phyloP scores from a whole-genome alignment of 225 moss, liverwort and hornwort species.

The Bryoerythrophyllum caledonicum region DNA sequence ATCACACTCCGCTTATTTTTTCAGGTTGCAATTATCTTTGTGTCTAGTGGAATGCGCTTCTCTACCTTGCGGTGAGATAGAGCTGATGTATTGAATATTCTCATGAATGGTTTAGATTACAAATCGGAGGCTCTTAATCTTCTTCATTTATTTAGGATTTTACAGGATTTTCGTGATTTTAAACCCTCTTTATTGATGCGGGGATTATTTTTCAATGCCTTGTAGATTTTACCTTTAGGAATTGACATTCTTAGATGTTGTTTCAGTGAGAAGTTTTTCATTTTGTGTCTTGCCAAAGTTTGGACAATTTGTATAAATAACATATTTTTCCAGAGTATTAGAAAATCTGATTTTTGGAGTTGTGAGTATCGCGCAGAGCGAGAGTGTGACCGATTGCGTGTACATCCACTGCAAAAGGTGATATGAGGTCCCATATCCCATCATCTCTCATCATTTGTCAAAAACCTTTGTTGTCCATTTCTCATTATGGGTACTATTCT shows the following conservation, averaged over 20 bases:
- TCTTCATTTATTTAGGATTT: too few relatives aligned
- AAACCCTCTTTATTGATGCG: not conserved
- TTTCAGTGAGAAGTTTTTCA: not conserved
- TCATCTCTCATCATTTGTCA: too few relatives aligned
- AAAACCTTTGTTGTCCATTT: too few relatives aligned
- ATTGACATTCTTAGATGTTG: constrained; percentile 12
- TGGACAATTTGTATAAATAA: not conserved
- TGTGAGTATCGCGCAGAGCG: not conserved
- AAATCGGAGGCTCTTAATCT: too few relatives aligned
- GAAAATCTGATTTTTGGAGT: not conserved
- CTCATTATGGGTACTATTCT: too few relatives aligned
- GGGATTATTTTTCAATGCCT: not conserved
- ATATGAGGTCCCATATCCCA: too few relatives aligned
- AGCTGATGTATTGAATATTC: too few relatives aligned
- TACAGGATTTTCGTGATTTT: not conserved
- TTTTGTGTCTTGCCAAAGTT: not conserved
- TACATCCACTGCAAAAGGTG: too few relatives aligned
- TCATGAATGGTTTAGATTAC: too few relatives aligned
- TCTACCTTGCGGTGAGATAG: too few relatives aligned
- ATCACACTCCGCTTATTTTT: not conserved
- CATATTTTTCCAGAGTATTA: not conserved
- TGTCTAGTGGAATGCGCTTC: not conserved
- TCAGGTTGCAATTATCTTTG: not conserved
- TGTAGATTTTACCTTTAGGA: not conserved
- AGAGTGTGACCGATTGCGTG: not conserved